phyloP scores from a whole-genome alignment of 805 yeast species.

The Candida piceae region DNA sequence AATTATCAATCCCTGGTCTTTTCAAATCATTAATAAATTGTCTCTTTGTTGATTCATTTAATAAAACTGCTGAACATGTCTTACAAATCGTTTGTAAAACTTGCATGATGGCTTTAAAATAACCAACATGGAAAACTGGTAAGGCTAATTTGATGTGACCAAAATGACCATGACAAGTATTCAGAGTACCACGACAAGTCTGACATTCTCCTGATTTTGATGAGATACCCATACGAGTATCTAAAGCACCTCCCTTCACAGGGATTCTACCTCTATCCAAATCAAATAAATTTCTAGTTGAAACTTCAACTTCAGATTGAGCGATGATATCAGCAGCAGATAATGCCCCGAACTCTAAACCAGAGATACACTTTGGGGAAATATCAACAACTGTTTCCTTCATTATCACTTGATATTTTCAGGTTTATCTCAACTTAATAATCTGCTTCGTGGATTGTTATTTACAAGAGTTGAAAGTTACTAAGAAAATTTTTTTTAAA shows the following conservation, averaged over 20 bases:
- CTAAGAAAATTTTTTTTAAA: too few relatives aligned
- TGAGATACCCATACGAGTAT: conserved; percentile 90
- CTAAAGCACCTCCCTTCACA: conserved; percentile 81
- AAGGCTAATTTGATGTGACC: conserved; percentile 91
- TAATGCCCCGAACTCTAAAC: conserved; percentile 89
- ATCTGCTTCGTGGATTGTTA: too few relatives aligned
- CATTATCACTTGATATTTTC: too few relatives aligned
- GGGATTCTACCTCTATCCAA: conserved; percentile 86
- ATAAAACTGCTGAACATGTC: conserved; percentile 70
- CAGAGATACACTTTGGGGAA: conserved; percentile 86
- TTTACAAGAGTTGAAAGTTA: too few relatives aligned
- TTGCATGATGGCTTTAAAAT: conserved; percentile 84
- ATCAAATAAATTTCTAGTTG: conserved; percentile 88
- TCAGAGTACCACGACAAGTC: conserved; percentile 88
- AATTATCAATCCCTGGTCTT: conserved; percentile 82
- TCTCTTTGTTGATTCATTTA: conserved; percentile 69
- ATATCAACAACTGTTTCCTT: conserved; percentile 56
- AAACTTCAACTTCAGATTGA: conserved; percentile 90
- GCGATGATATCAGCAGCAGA: conserved; percentile 87
- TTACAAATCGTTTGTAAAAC: conserved; percentile 91
- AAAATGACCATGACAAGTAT: conserved; percentile 97
- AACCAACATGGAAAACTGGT: conserved; percentile 97
- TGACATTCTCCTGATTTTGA: conserved; percentile 79
- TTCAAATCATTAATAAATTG: conserved; percentile 73
- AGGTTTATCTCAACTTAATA: too few relatives aligned